Percentiles rank a stretch among this genome's conserved stretches.
Conservation (phyloP, 2,329 filamentous ascomycete species). For the Aspergillus floridensis region DNA sequence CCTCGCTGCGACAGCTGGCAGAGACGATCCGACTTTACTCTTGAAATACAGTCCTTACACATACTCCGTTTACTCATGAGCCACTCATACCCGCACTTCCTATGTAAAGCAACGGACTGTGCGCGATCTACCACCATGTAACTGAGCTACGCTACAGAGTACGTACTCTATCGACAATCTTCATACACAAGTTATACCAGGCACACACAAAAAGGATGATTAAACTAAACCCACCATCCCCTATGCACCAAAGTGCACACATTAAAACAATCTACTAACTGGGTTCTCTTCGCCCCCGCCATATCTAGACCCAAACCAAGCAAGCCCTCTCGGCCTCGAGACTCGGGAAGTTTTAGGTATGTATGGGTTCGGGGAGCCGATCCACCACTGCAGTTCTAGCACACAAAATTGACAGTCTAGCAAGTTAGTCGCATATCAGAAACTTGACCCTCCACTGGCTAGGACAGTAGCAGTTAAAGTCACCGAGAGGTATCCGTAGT, state of each 20-base stretch:
- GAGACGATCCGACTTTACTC: not conserved
- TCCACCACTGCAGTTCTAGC: not conserved
- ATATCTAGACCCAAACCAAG: not conserved
- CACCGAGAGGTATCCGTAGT: not conserved
- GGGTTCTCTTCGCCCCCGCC: not conserved
- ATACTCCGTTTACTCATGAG: no score
- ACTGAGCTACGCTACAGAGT: no score
- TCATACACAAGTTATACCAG: no score
- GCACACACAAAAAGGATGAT: not conserved
- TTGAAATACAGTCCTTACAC: not conserved
- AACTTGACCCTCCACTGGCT: not conserved
- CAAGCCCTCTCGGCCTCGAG: slow-evolving; percentile 1
- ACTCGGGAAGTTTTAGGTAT: not conserved
- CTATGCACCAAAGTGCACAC: not conserved
- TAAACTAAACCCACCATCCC: slow-evolving; percentile 1
- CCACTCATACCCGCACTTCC: no score
- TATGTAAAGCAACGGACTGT: no score
- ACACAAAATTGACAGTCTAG: no score
- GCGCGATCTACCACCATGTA: no score
- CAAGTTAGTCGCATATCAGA: not conserved
- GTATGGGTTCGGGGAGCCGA: not conserved
- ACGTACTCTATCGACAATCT: no score
- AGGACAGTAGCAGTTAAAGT: not conserved
- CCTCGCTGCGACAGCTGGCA: not conserved
- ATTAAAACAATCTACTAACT: not conserved